Evolutionary conservation across 179 eudicot genomes (phyloP), one percentile per base, ranked within the genome.

Genomic region (Drosera spatulata): DNA sequence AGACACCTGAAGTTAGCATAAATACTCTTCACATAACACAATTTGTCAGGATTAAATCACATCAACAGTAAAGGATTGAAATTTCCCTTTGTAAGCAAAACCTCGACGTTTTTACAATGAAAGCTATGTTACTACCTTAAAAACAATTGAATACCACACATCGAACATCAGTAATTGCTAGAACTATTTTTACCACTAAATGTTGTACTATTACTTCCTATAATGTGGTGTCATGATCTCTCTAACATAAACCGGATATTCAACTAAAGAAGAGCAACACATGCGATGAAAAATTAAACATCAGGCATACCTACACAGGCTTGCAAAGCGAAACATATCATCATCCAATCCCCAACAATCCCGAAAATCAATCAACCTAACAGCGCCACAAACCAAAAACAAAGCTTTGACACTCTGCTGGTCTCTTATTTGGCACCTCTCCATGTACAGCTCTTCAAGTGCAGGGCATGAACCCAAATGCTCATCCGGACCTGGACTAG

Each of bases 331-430:
- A 62, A 93, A 82, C 22, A 66, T 53, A 39, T 65, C 79, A 69
- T 93, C 79, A 39, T 88, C 99, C 63, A 93, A 78, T 46, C 99
- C 99, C 96, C 96, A 93, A 71, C 99, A 93, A 59, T 89, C 86
- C 71, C 67, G 77, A 13, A 93, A 66, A 13, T 73, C 73, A n/a
- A 93, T 75, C 68, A 79, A 83, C 69, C 83, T 76, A 42, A 89
- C 82, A 49, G 79, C 64, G 54, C 77, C 73, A 70, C 90, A 89
- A 59, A 83, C 95, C 47, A 77, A 14, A 72, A 86, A 86, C 81
- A 93, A 61, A n/a, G 96, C 96, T 69, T 76, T 76, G 39, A 69
- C 60, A 22, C 90, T 85, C 60, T 15, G 77, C 54, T 78, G 84
- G 69, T 86, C 90, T 64, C 84, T 64, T 66, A 89, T 46, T 22